These are phyloP conservation scores for Fusarium chuoi DNA, from an alignment of 2,329 filamentous ascomycete genomes.

Conservation along the genomic window DNA sequence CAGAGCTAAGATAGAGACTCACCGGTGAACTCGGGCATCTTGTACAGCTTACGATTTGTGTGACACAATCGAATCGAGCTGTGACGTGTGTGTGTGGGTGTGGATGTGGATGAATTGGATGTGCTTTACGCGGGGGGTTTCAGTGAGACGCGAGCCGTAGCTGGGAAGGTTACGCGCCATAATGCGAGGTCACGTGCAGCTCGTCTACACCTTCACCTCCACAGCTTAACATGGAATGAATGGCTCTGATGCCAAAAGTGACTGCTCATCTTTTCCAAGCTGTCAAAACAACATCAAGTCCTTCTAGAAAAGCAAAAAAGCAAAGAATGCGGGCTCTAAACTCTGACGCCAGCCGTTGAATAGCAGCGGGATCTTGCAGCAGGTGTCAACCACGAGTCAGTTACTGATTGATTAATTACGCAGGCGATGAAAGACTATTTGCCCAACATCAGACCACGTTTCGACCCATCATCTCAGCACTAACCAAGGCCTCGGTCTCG, in stretches of 20 bases:
- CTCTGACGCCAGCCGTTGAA: slow-evolving; percentile 2
- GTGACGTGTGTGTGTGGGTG: background rate
- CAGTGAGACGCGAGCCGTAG: slow-evolving; percentile 22
- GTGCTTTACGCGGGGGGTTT: slow-evolving; percentile 36
- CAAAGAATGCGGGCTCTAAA: background rate
- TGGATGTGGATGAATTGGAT: background rate
- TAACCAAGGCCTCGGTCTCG: slow-evolving; percentile 24
- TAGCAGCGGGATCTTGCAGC: slow-evolving; percentile 31
- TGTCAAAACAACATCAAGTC: slow-evolving; percentile 5
- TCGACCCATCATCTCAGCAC: slow-evolving; percentile 5
- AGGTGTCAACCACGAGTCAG: background rate
- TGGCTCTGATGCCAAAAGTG: slow-evolving; percentile 1
- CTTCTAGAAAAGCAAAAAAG: slow-evolving; percentile 23
- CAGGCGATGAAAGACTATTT: background rate
- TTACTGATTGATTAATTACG: background rate
- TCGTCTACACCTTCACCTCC: background rate
- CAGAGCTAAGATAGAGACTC: background rate
- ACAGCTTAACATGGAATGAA: background rate
- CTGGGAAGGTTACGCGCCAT: slow-evolving; percentile 40
- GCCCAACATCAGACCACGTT: slow-evolving; percentile 17
- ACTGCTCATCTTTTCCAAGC: slow-evolving; percentile 26
- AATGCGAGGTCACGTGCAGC: slow-evolving; percentile 46
- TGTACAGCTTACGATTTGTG: background rate
- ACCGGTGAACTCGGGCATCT: slow-evolving; percentile 49
- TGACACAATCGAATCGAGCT: background rate